Evolutionary conservation across 1,284 basidiomycete species (phyloP).

Genomic region (Butyriboletus appendiculatus): DNA sequence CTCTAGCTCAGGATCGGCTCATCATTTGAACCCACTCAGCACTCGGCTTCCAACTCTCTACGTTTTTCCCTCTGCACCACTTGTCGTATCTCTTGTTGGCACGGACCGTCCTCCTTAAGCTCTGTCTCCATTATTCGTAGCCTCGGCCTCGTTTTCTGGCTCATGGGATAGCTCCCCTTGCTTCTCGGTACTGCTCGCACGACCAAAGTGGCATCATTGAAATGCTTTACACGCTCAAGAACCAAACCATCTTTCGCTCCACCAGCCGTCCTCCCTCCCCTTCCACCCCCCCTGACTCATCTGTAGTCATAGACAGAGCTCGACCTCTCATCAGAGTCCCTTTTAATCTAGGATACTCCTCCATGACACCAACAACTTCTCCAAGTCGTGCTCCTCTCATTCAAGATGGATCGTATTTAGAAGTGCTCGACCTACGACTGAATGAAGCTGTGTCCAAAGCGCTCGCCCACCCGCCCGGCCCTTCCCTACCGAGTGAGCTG

Average conservation of each 20-base stretch:
- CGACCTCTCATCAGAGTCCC: slow-evolving; percentile 59
- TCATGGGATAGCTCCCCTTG: slow-evolving; percentile 66
- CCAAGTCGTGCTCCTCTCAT: slow-evolving; percentile 50
- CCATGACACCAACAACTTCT: slow-evolving; percentile 37
- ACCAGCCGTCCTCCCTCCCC: slow-evolving; percentile 64
- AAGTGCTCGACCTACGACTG: slow-evolving; percentile 70
- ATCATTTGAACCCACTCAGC: slow-evolving; percentile 22
- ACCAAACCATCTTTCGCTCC: slow-evolving; percentile 65
- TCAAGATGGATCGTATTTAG: slow-evolving; percentile 77
- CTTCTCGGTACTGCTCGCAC: slow-evolving; percentile 36
- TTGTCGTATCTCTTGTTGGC: slow-evolving; percentile 60
- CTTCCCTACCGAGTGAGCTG: slow-evolving; percentile 49
- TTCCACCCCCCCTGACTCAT: slow-evolving; percentile 41
- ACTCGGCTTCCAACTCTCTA: slow-evolving; percentile 51
- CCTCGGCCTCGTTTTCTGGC: slow-evolving; percentile 31
- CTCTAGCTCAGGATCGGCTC: background rate
- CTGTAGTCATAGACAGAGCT: slow-evolving; percentile 42
- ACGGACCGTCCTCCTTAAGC: slow-evolving; percentile 77
- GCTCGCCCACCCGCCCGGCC: slow-evolving; percentile 60
- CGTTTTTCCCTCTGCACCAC: slow-evolving; percentile 63
- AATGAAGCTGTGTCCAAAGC: slow-evolving; percentile 81
- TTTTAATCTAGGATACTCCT: slow-evolving; percentile 55
- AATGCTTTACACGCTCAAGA: slow-evolving; percentile 66
- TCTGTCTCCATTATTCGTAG: slow-evolving; percentile 12
- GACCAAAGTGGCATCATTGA: slow-evolving; percentile 23